These are phyloP conservation scores for Trichoderma gamsii DNA, from an alignment of 495 filamentous ascomycete genomes.

Conservation along the genomic window DNA sequence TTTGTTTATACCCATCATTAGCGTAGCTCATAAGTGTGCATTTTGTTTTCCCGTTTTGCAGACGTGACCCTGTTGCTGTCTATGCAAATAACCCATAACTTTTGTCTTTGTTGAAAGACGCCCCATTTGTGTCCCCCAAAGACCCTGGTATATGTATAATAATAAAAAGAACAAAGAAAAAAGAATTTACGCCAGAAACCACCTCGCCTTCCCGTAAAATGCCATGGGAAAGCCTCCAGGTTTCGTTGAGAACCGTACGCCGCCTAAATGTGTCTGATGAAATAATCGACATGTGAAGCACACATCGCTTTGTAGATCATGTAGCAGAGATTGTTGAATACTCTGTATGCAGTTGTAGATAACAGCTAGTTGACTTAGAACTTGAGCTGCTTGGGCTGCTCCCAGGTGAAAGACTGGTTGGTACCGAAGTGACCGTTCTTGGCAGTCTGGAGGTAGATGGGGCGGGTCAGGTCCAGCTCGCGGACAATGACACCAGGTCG, in stretches of 20 bases:
- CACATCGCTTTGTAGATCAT: constrained; percentile 21
- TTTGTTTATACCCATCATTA: constrained; percentile 19
- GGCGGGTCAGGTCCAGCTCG: constrained; percentile 89
- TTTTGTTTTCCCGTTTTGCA: constrained; percentile 24
- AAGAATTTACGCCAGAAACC: constrained; percentile 25
- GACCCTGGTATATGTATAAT: constrained; percentile 5
- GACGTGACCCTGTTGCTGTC: constrained; percentile 30
- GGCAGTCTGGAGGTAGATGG: constrained; percentile 96
- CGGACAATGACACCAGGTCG: constrained; percentile 96
- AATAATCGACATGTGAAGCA: constrained; percentile 13
- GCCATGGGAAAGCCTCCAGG: constrained; percentile 29
- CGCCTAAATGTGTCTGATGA: constrained; percentile 13
- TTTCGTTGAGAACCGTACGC: constrained; percentile 39
- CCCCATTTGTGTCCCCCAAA: constrained; percentile 19
- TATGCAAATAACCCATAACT: constrained; percentile 19
- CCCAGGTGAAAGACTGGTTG: constrained; percentile 96
- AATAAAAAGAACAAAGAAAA: constrained; percentile 21
- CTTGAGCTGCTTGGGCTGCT: constrained; percentile 92
- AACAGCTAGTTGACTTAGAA: constrained; percentile 55
- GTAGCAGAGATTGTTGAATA: constrained; percentile 33
- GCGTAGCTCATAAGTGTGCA: constrained; percentile 19
- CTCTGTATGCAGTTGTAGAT: constrained; percentile 24
- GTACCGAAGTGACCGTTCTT: constrained; percentile 98
- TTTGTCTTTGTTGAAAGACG: constrained; percentile 42
- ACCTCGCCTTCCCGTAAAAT: background rate